Conservation (phyloP, 192 early-diverging fungal species). For the Coemansia sp. region DNA sequence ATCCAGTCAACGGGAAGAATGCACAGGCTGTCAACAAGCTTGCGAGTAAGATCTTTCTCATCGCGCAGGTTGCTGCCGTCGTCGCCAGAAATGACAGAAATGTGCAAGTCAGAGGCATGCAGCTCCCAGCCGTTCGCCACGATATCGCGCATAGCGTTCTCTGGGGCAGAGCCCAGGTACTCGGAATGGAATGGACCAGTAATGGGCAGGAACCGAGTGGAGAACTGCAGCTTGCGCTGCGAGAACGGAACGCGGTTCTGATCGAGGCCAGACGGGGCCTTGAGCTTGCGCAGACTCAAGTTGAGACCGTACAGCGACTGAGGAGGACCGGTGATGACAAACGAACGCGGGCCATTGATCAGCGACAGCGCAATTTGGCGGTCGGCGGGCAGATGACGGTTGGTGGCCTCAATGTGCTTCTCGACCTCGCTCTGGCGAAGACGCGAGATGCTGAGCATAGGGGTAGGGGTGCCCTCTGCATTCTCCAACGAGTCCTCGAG, state of each 20-base stretch:
- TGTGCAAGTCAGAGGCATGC: slow-evolving; percentile 62
- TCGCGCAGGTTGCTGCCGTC: slow-evolving; percentile 73
- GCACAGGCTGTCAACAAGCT: slow-evolving; percentile 72
- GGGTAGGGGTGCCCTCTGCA: slow-evolving; percentile 88
- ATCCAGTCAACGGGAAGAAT: slow-evolving; percentile 68
- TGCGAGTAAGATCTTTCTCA: slow-evolving; percentile 62
- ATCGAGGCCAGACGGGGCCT: slow-evolving; percentile 80
- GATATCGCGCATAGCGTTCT: slow-evolving; percentile 69
- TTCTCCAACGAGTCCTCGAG: slow-evolving; percentile 84
- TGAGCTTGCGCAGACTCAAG: slow-evolving; percentile 87
- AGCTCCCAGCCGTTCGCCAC: slow-evolving; percentile 63
- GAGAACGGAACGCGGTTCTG: slow-evolving; percentile 86
- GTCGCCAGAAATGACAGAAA: slow-evolving; percentile 81
- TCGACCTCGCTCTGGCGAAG: slow-evolving; percentile 80
- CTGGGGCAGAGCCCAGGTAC: slow-evolving; percentile 70
- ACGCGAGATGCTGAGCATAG: slow-evolving; percentile 87
- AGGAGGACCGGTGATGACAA: slow-evolving; percentile 86
- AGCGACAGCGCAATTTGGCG: slow-evolving; percentile 83
- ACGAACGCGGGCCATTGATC: slow-evolving; percentile 86
- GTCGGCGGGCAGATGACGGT: slow-evolving; percentile 79
- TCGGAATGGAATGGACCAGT: slow-evolving; percentile 89
- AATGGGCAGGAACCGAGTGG: slow-evolving; percentile 89
- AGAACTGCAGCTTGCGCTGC: slow-evolving; percentile 89
- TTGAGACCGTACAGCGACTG: slow-evolving; percentile 92
- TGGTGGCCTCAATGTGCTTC: slow-evolving; percentile 84